Percentiles rank a stretch among this genome's conserved stretches.
Conservation (phyloP, 192 early-diverging fungal species). For the Cetraspora pellucida region DNA sequence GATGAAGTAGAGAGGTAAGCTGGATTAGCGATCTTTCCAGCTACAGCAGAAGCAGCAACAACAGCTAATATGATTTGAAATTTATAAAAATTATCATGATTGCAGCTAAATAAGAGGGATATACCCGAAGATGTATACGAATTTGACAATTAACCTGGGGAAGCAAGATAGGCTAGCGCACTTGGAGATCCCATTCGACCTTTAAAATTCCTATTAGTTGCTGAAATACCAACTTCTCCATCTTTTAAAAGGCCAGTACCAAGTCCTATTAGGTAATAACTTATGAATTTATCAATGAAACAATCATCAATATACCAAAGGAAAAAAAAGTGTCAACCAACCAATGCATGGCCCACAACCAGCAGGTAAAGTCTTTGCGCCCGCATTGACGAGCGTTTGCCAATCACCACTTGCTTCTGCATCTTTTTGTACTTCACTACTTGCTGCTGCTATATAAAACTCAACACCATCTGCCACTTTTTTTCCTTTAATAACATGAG, state of each 20-base stretch:
- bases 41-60: slow-evolving; percentile 90
- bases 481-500: slow-evolving; percentile 71
- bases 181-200: slow-evolving; percentile 96
- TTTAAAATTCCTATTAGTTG: slow-evolving; percentile 99
- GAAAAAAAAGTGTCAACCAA: slow-evolving; percentile 28
- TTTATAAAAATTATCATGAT: no score
- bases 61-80: slow-evolving; percentile 60
- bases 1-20: slow-evolving; percentile 6
- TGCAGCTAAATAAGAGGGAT: no score
- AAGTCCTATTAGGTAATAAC: slow-evolving; percentile 55
- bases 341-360: slow-evolving; percentile 98
- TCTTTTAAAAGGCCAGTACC: slow-evolving; percentile 93
- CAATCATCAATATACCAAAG: neutral
- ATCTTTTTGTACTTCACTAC: slow-evolving; percentile 87
- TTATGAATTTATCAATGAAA: neutral
- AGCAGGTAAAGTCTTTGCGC: slow-evolving; percentile 86
- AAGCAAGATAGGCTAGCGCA: slow-evolving; percentile 91
- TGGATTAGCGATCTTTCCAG: slow-evolving; percentile 74
- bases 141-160: slow-evolving; percentile 56
- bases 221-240: slow-evolving; percentile 97
- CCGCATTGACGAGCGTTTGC: slow-evolving; percentile 83
- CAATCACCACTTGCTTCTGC: slow-evolving; percentile 86
- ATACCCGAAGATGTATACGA: no score
- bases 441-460: slow-evolving; percentile 96
- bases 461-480: slow-evolving; percentile 81